Evolutionary conservation across 331 rosid genomes (phyloP).

Genomic region (Quercus tomentella): DNA sequence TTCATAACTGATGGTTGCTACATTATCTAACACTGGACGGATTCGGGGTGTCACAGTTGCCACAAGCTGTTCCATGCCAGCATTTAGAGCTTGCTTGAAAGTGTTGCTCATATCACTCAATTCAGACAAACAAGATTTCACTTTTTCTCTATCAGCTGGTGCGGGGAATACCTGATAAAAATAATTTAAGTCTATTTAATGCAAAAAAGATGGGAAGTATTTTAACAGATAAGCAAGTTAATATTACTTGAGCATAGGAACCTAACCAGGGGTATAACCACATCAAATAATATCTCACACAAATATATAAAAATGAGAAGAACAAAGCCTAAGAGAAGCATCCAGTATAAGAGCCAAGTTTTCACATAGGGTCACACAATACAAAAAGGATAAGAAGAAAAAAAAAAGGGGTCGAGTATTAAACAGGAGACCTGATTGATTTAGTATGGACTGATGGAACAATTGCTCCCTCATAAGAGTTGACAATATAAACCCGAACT

Average conservation of each 20-base stretch:
- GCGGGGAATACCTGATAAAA: slow-evolving; percentile 69
- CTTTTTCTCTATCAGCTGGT: slow-evolving; percentile 76
- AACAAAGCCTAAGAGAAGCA: neutral
- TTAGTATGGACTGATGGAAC: neutral
- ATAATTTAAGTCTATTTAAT: slow-evolving; percentile 8
- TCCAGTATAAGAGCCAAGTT: neutral
- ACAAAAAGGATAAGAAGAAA: no score
- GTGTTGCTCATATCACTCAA: slow-evolving; percentile 79
- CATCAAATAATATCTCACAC: neutral
- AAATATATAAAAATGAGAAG: neutral
- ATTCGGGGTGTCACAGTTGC: slow-evolving; percentile 73
- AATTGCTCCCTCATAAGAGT: neutral
- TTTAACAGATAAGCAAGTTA: neutral
- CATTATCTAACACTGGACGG: slow-evolving; percentile 81
- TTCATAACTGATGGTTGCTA: slow-evolving; percentile 85
- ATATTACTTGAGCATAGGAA: neutral
- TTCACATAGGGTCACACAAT: neutral
- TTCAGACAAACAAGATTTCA: slow-evolving; percentile 92
- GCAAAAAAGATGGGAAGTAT: neutral
- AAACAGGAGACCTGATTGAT: neutral
- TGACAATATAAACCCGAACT: neutral
- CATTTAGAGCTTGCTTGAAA: slow-evolving; percentile 80
- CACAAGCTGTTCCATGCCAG: slow-evolving; percentile 84
- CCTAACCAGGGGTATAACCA: neutral
- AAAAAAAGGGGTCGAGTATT: neutral